Conservation (phyloP, 2,329 filamentous ascomycete genomes). For the Verticillium longisporum region DNA sequence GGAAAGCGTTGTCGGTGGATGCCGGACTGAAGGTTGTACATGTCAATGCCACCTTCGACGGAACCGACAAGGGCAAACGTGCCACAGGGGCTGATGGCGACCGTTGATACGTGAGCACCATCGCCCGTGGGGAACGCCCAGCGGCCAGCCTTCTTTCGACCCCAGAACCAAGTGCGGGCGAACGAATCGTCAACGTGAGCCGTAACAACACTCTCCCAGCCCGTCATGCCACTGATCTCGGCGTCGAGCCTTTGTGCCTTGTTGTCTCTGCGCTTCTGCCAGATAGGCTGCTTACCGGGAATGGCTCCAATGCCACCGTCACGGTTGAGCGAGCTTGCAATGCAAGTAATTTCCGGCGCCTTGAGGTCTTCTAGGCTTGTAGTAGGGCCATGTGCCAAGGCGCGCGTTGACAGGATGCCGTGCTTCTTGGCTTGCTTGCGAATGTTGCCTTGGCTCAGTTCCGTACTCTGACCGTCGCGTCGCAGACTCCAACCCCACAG, state of each 20-base stretch:
- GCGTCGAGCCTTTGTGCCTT: constrained; percentile 56
- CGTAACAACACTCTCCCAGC: constrained; percentile 96
- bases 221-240: constrained; percentile 69
- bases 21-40: constrained; percentile 96
- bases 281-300: constrained; percentile 70
- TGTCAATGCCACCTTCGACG: constrained; percentile 74
- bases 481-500: constrained; percentile 96
- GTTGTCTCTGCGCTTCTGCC: constrained; percentile 68
- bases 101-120: constrained; percentile 72
- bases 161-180: constrained; percentile 97
- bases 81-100: constrained; percentile 84
- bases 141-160: constrained; percentile 81
- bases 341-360: constrained; percentile 83
- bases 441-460: constrained; percentile 85
- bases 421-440: constrained; percentile 85
- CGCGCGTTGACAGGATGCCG: constrained; percentile 57
- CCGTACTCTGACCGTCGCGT: constrained; percentile 86
- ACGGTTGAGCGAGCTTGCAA: constrained; percentile 86
- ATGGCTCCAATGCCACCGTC: constrained; percentile 89
- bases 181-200: constrained; percentile 80
- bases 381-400: constrained; percentile 52
- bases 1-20: constrained; percentile 84
- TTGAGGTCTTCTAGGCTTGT: constrained; percentile 70
- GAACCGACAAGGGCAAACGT: constrained; percentile 92
- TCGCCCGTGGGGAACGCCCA: constrained; percentile 91